phyloP scores from a whole-genome alignment of 352 stramenopile species.

The Pythium biforme region DNA sequence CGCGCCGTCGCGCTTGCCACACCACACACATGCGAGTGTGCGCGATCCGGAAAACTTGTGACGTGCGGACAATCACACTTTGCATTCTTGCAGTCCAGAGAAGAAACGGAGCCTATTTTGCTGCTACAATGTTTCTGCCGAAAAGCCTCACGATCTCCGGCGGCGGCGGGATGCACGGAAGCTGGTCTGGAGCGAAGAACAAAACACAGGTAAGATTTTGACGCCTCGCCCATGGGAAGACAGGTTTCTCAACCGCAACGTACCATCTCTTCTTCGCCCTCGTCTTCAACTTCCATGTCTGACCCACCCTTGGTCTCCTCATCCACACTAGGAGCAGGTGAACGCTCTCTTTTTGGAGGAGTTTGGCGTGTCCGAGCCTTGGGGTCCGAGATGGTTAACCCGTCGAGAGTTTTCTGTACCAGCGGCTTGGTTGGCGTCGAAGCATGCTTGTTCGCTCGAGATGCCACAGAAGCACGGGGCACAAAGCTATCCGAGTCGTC shows the following conservation, averaged over 20 bases:
- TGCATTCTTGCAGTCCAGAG: not conserved
- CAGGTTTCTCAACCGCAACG: not conserved
- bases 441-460: conserved; percentile 24
- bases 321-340: not conserved
- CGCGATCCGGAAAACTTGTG: too few species aligned
- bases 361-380: not conserved
- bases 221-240: too few species aligned
- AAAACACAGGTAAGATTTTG: too few species aligned
- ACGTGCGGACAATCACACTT: too few species aligned
- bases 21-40: too few species aligned
- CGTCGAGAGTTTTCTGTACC: not conserved
- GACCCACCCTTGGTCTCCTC: conserved; percentile 19
- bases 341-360: conserved; percentile 14
- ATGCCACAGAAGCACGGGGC: conserved; percentile 29
- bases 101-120: not conserved
- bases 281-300: conserved; percentile 4
- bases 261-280: conserved; percentile 26
- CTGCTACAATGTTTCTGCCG: not conserved
- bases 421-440: conserved; percentile 3
- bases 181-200: conserved; percentile 22
- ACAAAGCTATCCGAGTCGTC: conserved; percentile 45
- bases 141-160: conserved; percentile 11
- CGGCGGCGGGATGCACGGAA: conserved; percentile 22
- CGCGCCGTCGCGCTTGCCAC: too few species aligned
- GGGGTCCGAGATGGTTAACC: not conserved